A percentile compares a stretch with the other conserved stretches of the same genome.
Evolutionary conservation across 331 rosid species (phyloP).

Genomic region (Pyrus hybrid): DNA sequence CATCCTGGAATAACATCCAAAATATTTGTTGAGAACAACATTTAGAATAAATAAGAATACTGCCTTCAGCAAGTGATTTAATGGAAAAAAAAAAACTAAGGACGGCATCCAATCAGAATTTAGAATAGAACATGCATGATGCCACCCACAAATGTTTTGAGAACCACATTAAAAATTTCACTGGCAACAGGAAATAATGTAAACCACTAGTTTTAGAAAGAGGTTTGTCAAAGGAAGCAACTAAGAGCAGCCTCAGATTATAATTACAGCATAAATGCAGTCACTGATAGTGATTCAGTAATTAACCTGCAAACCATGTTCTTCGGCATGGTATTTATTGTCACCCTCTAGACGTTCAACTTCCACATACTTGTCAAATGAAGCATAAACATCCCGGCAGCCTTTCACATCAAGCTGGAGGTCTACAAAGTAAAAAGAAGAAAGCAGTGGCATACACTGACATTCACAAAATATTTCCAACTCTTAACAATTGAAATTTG

Average conservation of each 20-base stretch:
- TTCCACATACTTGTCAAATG: constrained; percentile 74
- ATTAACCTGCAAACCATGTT: constrained; percentile 64
- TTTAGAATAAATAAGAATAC: not conserved
- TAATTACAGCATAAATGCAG: not conserved
- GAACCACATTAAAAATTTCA: too few species aligned
- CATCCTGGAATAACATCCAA: constrained; percentile 52
- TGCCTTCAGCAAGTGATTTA: not conserved
- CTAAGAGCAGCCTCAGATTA: too few species aligned
- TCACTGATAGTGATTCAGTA: too few species aligned
- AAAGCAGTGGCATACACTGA: not conserved
- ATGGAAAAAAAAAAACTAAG: not conserved
- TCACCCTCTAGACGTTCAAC: constrained; percentile 78
- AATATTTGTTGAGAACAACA: not conserved
- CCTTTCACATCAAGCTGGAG: constrained; percentile 93
- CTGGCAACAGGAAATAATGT: too few species aligned
- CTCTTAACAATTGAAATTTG: constrained; percentile 3
- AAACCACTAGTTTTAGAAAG: too few species aligned
- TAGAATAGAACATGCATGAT: too few species aligned
- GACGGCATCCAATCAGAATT: too few species aligned
- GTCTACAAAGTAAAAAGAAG: constrained; percentile 29
- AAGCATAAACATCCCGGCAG: constrained; percentile 73
- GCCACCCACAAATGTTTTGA: too few species aligned
- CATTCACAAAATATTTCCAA: not conserved
- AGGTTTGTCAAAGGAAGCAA: too few species aligned
- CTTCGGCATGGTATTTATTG: constrained; percentile 78